These are phyloP conservation scores for Lactifluus echinatus DNA, from an alignment of 768 basidiomycete genomes.

Conservation along the genomic window DNA sequence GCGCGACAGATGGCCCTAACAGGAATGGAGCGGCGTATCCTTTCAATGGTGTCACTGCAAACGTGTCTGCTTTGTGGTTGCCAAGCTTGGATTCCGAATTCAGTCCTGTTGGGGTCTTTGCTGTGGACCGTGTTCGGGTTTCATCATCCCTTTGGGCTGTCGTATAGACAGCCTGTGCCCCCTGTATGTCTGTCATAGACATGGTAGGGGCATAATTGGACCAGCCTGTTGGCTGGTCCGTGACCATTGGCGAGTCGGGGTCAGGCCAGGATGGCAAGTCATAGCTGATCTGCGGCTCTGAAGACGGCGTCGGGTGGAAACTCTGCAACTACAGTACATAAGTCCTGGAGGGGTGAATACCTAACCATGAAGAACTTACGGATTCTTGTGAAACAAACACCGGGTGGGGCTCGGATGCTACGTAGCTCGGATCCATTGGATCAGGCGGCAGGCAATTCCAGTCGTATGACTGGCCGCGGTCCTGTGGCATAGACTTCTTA, in stretches of 20 bases:
- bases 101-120: neutral
- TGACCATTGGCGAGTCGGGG: neutral
- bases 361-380: neutral
- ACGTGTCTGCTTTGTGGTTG: neutral
- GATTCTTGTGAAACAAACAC: too few species aligned
- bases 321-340: neutral
- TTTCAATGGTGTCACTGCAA: neutral
- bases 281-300: too few species aligned
- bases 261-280: neutral
- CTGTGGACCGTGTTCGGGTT: neutral
- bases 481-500: neutral
- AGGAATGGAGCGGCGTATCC: neutral
- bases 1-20: neutral
- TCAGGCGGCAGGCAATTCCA: neutral
- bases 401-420: neutral
- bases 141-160: neutral
- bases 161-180: neutral
- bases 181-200: neutral
- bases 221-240: neutral
- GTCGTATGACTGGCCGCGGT: neutral
- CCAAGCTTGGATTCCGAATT: neutral
- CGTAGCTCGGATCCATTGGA: too few species aligned
- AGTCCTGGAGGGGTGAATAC: neutral
- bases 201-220: neutral
- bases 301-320: too few species aligned